These are phyloP conservation scores for Parafenestella ontariensis DNA, from an alignment of 2,329 filamentous ascomycete genomes.

Conservation along the genomic window DNA sequence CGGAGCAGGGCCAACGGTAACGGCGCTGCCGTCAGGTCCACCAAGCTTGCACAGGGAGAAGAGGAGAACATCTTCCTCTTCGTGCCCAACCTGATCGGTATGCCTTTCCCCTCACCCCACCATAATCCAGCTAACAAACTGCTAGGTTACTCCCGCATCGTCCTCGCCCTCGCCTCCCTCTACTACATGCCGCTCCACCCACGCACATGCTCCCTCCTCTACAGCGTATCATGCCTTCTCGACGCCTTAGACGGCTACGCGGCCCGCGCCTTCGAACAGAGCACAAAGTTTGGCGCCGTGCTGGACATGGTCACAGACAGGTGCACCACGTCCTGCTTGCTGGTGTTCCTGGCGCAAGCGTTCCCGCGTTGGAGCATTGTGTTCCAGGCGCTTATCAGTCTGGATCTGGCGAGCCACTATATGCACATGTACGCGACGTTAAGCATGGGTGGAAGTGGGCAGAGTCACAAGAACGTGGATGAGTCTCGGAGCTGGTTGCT, in stretches of 20 bases:
- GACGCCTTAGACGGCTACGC: conserved; percentile 95
- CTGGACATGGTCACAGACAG: conserved; percentile 99
- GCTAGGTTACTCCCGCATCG: conserved; percentile 58
- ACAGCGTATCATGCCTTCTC: conserved; percentile 92
- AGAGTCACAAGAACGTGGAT: conserved; percentile 93
- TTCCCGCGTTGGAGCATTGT: conserved; percentile 94
- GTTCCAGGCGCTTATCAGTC: conserved; percentile 90
- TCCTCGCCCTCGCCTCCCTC: conserved; percentile 81
- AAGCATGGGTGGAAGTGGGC: conserved; percentile 79
- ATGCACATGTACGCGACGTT: conserved; percentile 99
- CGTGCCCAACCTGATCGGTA: conserved; percentile 61
- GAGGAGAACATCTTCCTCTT: conserved; percentile 63
- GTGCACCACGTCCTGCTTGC: conserved; percentile 92
- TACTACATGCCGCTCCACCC: conserved; percentile 99
- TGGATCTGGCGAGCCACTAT: conserved; percentile 96
- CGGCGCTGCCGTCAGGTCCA: conserved; percentile 34
- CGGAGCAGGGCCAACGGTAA: conserved; percentile 39
- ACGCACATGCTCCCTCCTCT: conserved; percentile 89
- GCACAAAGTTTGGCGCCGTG: conserved; percentile 93
- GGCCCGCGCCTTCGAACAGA: conserved; percentile 86
- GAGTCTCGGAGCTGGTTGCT: conserved; percentile 86
- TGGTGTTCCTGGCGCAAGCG: conserved; percentile 92
- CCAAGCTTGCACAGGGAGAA: conserved; percentile 32
- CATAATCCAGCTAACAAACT: conserved; percentile 14
- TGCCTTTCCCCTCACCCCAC: conserved; percentile 7